phyloP scores from a whole-genome alignment of 441 rosid genomes.

The Cnidoscolus chayamansa region DNA sequence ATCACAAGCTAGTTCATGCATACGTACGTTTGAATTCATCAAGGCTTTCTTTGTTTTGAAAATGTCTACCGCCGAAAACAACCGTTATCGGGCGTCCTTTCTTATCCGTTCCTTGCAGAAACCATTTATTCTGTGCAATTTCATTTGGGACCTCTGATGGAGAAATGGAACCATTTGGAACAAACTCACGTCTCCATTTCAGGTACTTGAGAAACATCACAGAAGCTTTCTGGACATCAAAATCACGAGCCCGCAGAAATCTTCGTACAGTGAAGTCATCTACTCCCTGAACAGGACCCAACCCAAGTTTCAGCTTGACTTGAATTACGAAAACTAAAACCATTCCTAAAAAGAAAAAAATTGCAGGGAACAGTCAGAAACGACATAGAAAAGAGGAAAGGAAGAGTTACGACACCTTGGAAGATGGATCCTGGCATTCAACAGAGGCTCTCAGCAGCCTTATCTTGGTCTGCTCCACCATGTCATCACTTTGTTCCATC shows the following conservation, averaged over 20 bases:
- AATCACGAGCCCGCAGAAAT: slow-evolving; percentile 55
- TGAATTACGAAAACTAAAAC: no score
- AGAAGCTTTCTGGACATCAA: slow-evolving; percentile 43
- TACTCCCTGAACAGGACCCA: slow-evolving; percentile 16
- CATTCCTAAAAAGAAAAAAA: no score
- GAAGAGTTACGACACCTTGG: slow-evolving; percentile 31
- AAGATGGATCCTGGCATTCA: slow-evolving; percentile 40
- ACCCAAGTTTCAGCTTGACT: no score
- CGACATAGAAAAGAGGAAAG: no score
- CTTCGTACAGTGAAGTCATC: slow-evolving; percentile 49
- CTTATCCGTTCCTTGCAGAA: slow-evolving; percentile 53
- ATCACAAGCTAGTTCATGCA: no score
- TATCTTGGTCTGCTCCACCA: slow-evolving; percentile 28
- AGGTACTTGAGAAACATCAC: slow-evolving; percentile 43
- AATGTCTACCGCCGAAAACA: slow-evolving; percentile 37
- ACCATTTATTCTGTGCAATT: slow-evolving; percentile 47
- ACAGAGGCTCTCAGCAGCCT: slow-evolving; percentile 33
- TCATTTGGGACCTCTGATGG: slow-evolving; percentile 31
- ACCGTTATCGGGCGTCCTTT: slow-evolving; percentile 39
- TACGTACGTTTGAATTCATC: slow-evolving; percentile 54
- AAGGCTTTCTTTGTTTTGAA: slow-evolving; percentile 31
- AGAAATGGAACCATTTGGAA: slow-evolving; percentile 35
- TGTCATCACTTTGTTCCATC: no score
- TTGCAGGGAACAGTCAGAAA: no score
- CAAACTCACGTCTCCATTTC: slow-evolving; percentile 45